Base-by-base conservation (phyloP, 2,329 filamentous ascomycete genomes). In the Trichophyton equinum region DNA sequence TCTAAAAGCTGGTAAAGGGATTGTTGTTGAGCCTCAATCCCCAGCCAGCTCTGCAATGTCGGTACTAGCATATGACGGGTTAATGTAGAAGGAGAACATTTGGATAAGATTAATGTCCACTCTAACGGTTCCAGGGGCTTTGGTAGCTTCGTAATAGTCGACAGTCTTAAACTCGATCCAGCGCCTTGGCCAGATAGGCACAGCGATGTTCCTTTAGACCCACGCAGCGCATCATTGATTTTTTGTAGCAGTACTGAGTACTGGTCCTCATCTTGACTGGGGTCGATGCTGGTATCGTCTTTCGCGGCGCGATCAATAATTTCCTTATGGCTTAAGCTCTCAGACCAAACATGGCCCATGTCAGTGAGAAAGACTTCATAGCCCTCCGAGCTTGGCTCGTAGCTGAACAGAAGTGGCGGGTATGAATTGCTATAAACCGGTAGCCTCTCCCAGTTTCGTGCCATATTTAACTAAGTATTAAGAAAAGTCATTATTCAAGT, bases 311-410 rank as follows among this genome's bases (percentile, higher is more conserved):
- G 75, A 22, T 72, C 66, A 25, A 81, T 67, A 38, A 85, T 79
- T 11, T 75, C 71, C 44, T 71, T 66, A 46, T 74, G 71, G 57
- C 74, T 72, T 47, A 83, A 66, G 18, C 69, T 71, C 68, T 84
- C 81, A 30, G 74, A 74, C 83, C 83, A 86, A 22, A 86, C 73
- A 62, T 78, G 74, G 64, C 76, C 79, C 44, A 85, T 72, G 67
- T 85, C 83, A 22, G 83, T 85, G 20, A 85, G 68, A 63, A 76
- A 75, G 20, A 85, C 68, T 13, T 73, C 74, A 68, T 84, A 84
- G 60, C 76, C 76, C 55, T 69, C 64, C 27, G 66, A 61, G 30
- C 68, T 67, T 61, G 69, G 66, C 11, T 64, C 65, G 60, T 73
- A 76, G 58, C 69, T 73, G 63, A 72, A 75, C 9, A 77, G 71